phyloP scores from a whole-genome alignment of 345 rosid genomes.

The Alliaria petiolata region DNA sequence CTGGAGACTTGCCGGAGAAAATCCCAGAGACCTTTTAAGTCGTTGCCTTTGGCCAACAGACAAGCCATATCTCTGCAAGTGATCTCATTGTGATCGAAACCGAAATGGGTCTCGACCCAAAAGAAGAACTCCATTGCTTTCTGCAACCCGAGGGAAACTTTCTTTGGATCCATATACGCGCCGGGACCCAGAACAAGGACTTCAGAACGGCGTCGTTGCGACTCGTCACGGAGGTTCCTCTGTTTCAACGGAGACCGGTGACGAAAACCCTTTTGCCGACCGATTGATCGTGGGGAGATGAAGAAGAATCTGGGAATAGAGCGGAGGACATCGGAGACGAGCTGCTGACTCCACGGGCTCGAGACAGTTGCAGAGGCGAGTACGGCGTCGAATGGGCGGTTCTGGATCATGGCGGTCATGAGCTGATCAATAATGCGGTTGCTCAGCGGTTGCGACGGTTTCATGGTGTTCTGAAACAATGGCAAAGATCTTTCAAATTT shows the following conservation, averaged over 20 bases:
- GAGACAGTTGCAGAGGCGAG: conserved; percentile 44
- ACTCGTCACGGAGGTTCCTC: conserved; percentile 49
- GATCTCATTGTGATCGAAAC: conserved; percentile 51
- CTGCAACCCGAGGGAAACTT: conserved; percentile 46
- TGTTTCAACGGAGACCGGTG: conserved; percentile 74
- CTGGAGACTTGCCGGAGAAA: conserved; percentile 58
- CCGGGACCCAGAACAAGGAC: conserved; percentile 61
- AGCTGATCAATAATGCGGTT: conserved; percentile 39
- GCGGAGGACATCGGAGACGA: conserved; percentile 56
- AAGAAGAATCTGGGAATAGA: conserved; percentile 71
- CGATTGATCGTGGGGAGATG: conserved; percentile 67
- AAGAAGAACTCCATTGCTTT: conserved; percentile 67
- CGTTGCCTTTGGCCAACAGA: conserved; percentile 61
- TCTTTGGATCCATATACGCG: conserved; percentile 64
- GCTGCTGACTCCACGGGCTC: conserved; percentile 40
- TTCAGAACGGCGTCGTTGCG: conserved; percentile 30
- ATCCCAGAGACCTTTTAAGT: conserved; percentile 54
- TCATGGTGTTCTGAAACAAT: conserved; percentile 18
- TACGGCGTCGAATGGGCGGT: conserved; percentile 54
- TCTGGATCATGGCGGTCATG: conserved; percentile 49
- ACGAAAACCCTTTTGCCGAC: conserved; percentile 66
- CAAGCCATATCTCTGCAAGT: conserved; percentile 77
- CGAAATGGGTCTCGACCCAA: conserved; percentile 50
- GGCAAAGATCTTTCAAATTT: neutral
- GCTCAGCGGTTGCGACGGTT: conserved; percentile 13